These are phyloP conservation scores for Gossypium gossypioides DNA, from an alignment of 441 rosid genomes.

Conservation along the genomic window DNA sequence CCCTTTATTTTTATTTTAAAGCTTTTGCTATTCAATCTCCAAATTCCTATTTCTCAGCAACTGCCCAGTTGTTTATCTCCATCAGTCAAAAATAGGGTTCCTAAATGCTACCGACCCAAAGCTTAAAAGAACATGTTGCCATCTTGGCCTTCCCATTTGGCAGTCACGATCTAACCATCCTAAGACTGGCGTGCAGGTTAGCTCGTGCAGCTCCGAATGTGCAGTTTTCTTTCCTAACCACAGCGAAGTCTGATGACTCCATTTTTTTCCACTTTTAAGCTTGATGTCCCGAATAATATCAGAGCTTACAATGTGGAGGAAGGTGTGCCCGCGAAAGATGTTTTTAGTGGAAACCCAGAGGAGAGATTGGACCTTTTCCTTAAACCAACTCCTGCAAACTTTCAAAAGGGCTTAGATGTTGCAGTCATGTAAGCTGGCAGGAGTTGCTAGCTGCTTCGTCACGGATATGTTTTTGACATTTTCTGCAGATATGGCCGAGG, in stretches of 20 bases:
- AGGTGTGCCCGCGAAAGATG: constrained; percentile 36
- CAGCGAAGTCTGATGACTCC: constrained; percentile 17
- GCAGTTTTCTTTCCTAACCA: constrained; percentile 41
- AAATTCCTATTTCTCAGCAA: too few relatives aligned
- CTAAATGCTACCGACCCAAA: background rate
- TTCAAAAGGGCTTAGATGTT: constrained; percentile 24
- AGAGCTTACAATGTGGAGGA: constrained; percentile 27
- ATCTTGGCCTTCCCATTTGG: constrained; percentile 46
- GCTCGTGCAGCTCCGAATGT: constrained; percentile 31
- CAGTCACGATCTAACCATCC: constrained; percentile 38
- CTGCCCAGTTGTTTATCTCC: too few relatives aligned
- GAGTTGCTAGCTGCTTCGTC: constrained; percentile 35
- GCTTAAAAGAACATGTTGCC: constrained; percentile 28
- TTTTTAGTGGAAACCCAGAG: constrained; percentile 27
- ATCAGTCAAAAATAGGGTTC: background rate
- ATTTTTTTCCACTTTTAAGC: constrained; percentile 12
- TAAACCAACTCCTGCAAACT: constrained; percentile 29
- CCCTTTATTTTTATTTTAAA: too few relatives aligned
- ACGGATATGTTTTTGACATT: constrained; percentile 41
- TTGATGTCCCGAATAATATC: constrained; percentile 11
- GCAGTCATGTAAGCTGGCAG: constrained; percentile 35
- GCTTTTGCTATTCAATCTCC: background rate
- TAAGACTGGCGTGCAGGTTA: constrained; percentile 30
- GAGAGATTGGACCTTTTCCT: constrained; percentile 51
- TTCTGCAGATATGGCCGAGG: constrained; percentile 32